These are phyloP conservation scores for Takashimella koratensis DNA, from an alignment of 1,284 basidiomycete species.

Conservation along the genomic window DNA sequence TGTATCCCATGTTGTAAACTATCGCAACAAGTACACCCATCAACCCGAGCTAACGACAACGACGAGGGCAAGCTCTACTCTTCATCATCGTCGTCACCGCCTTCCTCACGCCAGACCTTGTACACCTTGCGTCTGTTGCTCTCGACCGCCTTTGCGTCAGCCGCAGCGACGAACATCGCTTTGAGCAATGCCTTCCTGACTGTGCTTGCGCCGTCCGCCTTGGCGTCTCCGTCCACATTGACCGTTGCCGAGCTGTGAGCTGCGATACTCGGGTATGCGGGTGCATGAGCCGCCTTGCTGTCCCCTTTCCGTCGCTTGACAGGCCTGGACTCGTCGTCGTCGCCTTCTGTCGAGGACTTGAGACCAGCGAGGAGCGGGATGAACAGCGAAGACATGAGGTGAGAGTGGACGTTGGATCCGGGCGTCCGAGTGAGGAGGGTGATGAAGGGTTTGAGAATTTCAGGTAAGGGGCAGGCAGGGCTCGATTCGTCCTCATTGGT, in stretches of 20 bases:
- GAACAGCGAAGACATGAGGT: constrained; percentile 38
- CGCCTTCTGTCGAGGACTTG: constrained; percentile 3
- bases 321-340: constrained; percentile 14
- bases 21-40: background rate
- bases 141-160: constrained; percentile 61
- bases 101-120: constrained; percentile 63
- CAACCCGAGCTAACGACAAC: background rate
- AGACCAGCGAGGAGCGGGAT: constrained; percentile 27
- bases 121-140: constrained; percentile 78
- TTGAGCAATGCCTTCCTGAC: constrained; percentile 62
- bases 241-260: background rate
- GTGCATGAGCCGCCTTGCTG: background rate
- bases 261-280: background rate
- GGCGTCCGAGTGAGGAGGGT: constrained; percentile 40
- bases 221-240: constrained; percentile 32
- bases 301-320: constrained; percentile 36
- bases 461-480: constrained; percentile 31
- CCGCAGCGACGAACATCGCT: constrained; percentile 70
- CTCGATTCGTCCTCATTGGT: constrained; percentile 23
- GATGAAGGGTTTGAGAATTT: constrained; percentile 42
- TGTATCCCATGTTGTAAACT: background rate
- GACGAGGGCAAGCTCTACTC: constrained; percentile 1
- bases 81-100: constrained; percentile 46
- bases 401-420: constrained; percentile 38
- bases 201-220: constrained; percentile 17